Evolutionary conservation across 1,284 basidiomycete species (phyloP).

Genomic region (Boletus smithii): DNA sequence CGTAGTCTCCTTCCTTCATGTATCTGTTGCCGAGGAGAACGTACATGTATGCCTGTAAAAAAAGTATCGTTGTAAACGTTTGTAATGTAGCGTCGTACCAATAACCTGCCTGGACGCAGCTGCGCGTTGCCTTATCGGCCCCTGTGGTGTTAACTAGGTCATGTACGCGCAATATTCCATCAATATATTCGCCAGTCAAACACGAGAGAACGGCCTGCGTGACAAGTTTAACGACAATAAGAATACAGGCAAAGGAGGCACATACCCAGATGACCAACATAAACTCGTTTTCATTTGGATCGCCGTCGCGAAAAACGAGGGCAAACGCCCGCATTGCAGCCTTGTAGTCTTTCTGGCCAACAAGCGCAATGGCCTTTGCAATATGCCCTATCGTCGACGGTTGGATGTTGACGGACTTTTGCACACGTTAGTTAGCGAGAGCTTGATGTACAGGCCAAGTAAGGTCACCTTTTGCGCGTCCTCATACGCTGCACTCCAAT

Average conservation of each 20-base stretch:
- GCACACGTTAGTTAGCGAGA: not conserved
- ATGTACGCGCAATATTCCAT: slow-evolving; percentile 1
- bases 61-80: not conserved
- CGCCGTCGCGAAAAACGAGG: slow-evolving; percentile 6
- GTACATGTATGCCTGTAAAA: slow-evolving; percentile 8
- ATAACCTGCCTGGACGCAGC: not conserved
- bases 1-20: slow-evolving; percentile 1
- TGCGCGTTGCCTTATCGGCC: not conserved
- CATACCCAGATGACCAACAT: slow-evolving; percentile 7
- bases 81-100: not conserved
- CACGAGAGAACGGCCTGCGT: slow-evolving; percentile 4
- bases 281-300: slow-evolving; percentile 2
- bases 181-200: slow-evolving; percentile 3
- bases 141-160: not conserved
- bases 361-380: slow-evolving; percentile 3
- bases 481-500: slow-evolving; percentile 4
- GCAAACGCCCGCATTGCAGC: slow-evolving; percentile 6
- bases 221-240: not conserved
- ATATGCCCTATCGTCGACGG: slow-evolving; percentile 7
- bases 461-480: slow-evolving; percentile 7
- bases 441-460: not conserved
- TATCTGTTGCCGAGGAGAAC: slow-evolving; percentile 5
- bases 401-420: slow-evolving; percentile 1
- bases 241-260: not conserved
- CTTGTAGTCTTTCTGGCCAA: slow-evolving; percentile 3